Base-by-base conservation (phyloP, 1,139 yeast species). In the Geotrichum cucujoidarum region DNA sequence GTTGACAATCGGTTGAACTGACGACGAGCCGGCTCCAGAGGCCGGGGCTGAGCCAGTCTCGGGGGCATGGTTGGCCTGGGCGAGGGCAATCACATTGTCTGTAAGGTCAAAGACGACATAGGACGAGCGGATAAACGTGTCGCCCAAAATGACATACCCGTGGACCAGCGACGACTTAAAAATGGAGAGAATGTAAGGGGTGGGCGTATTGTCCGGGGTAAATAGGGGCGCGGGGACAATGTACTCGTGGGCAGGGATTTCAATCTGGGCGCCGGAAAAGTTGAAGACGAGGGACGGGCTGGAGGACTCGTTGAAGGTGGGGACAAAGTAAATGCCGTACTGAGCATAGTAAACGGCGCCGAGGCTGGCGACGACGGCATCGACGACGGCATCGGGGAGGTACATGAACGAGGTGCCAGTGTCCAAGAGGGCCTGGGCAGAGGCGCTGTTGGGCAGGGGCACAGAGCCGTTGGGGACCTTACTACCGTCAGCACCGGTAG, bases 361-460 rank as follows among this genome's bases (percentile, higher is more conserved):
- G 25, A 58, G 42, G 46, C 60, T 50, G 45, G 58, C 20, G 44
- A 56, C 56, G 29, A 61, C 48, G 13, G 46, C 42, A 37, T 51
- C 54, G 22, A 55, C 56, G 17, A 53, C 55, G 4, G 46, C 33
- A 16, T 51, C 54, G 17, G 68, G 66, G 7, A 67, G 53, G 43
- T 61, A 61, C 10, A 64, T 60, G 43, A 59, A 52, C 1, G 70
- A 63, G 11, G 70, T 67, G 14, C 74, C 75, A 0, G 65, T 54
- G 35, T 66, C 74, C 4, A 72, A 54, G 6, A 59, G 55, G 2
- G 62, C 67, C 14, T 56, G 40, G 18, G 35, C 40, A 27, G 47
- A 42, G 7, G 34, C 7, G 14, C 47, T 45, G n/a, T 32, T 14
- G 2, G 14, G 25, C n/a, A 44, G 17, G 4, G 34, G 27, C 14